phyloP scores from a whole-genome alignment of 2,329 filamentous ascomycete species.

The Acephala macrosclerotiorum region DNA sequence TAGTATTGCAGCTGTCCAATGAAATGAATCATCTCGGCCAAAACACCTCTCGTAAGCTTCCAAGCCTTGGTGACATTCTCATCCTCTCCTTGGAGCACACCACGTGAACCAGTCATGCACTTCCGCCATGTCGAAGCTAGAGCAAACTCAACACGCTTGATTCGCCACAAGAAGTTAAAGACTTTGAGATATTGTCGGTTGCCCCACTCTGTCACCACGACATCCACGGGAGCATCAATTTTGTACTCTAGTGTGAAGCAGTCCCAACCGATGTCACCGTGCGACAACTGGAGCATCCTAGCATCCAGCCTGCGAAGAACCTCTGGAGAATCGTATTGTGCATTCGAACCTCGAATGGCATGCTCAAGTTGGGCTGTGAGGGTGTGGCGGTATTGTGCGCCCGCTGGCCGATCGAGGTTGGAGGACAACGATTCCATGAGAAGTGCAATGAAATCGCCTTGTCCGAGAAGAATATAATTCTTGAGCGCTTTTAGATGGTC shows the following conservation, averaged over 20 bases:
- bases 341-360: slow-evolving; percentile 95
- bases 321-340: slow-evolving; percentile 92
- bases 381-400: slow-evolving; percentile 94
- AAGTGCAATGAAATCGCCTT: slow-evolving; percentile 96
- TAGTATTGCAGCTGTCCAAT: slow-evolving; percentile 98
- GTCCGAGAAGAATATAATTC: slow-evolving; percentile 91
- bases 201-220: slow-evolving; percentile 95
- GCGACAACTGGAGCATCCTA: slow-evolving; percentile 96
- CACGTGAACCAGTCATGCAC: slow-evolving; percentile 92
- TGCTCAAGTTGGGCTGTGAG: slow-evolving; percentile 98
- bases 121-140: slow-evolving; percentile 91
- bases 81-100: slow-evolving; percentile 84
- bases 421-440: slow-evolving; percentile 95
- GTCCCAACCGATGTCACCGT: slow-evolving; percentile 98
- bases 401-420: slow-evolving; percentile 94
- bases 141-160: slow-evolving; percentile 97
- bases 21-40: slow-evolving; percentile 99
- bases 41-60: slow-evolving; percentile 86
- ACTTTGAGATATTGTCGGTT: slow-evolving; percentile 97
- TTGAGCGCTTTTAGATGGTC: slow-evolving; percentile 92
- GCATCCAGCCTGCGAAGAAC: slow-evolving; percentile 91
- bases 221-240: slow-evolving; percentile 94
- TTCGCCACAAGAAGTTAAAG: slow-evolving; percentile 98
- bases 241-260: slow-evolving; percentile 99
- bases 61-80: slow-evolving; percentile 76